Evolutionary conservation across 768 basidiomycete species (phyloP).

Genomic region (Cystobasidium onofrii): DNA sequence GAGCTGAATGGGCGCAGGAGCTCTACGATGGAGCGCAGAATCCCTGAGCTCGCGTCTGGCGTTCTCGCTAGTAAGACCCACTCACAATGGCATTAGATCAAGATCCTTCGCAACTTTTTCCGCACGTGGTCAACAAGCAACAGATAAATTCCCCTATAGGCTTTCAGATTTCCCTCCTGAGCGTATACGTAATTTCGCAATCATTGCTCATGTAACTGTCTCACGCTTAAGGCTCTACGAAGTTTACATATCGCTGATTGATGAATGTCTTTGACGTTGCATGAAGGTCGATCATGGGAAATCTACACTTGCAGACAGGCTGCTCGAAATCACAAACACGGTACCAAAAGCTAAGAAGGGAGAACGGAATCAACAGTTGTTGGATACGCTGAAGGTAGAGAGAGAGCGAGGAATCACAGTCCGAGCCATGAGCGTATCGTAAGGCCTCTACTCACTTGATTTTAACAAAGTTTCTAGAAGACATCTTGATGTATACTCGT

Average conservation of each 20-base stretch:
- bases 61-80: background rate
- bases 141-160: slow-evolving; percentile 3
- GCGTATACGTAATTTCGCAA: slow-evolving; percentile 26
- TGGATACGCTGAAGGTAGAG: slow-evolving; percentile 94
- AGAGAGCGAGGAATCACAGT: slow-evolving; percentile 95
- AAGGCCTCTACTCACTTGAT: background rate
- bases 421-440: slow-evolving; percentile 93
- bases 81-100: background rate
- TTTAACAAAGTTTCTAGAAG: background rate
- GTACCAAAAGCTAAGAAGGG: slow-evolving; percentile 53
- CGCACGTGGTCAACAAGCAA: background rate
- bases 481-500: slow-evolving; percentile 4
- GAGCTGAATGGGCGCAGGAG: background rate
- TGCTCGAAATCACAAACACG: slow-evolving; percentile 70
- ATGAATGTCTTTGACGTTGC: background rate
- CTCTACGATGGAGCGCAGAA: background rate
- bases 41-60: background rate
- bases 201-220: slow-evolving; percentile 56
- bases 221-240: background rate
- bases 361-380: slow-evolving; percentile 66
- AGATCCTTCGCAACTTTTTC: background rate
- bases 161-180: slow-evolving; percentile 29
- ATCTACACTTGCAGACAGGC: slow-evolving; percentile 38
- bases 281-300: slow-evolving; percentile 23
- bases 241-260: background rate